Base-by-base conservation (phyloP, 345 rosid genomes). In the Mallotus nudiflorus region DNA sequence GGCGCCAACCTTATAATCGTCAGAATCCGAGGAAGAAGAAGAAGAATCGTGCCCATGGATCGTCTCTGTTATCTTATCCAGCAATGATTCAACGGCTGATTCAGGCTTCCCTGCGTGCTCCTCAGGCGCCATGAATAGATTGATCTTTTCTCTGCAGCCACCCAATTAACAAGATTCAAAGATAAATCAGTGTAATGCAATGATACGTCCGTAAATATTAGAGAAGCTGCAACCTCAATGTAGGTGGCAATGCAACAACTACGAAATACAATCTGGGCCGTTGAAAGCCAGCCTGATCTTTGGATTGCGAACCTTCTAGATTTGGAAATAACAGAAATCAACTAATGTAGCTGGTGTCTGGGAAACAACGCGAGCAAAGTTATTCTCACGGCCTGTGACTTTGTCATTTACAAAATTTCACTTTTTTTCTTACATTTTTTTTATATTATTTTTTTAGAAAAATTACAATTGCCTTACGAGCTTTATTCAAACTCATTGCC, bases 11-110 rank as follows among this genome's bases (percentile, higher is more conserved):
- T 77, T 59, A 20, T 84, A 80, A 51, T 83, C 83, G 22, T 85
- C 92, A 52, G 90, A 80, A 70, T 85, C 91, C 2, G 88, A 88
- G 42, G 93, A 85, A 1, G 87, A 88, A 6, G 89, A 88, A 9
- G 87, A 82, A 46, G 81, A 77, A 48, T 80, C 77, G 24, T 72
- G 78, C 64, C 65, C 71, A 60, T 71, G 76, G 82, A 86, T 81
- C 83, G 86, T 83, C 40, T 84, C 88, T 29, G 84, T 20, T 72
- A 88, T 59, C 84, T 84, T 87, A 58, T 81, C 87, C 82, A 84
- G 57, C 80, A 84, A 39, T 24, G 92, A 81, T 39, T 85, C 83
- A 27, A 54, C 77, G 11, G 64, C 66, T 13, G 76, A 40, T 44
- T 73, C 82, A 68, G 54, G 80, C 65, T 80, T 84, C 33, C 74